Evolutionary conservation across 768 basidiomycete genomes (phyloP), one percentile per base, ranked within the genome.

Genomic region (Tylopilus sp.): DNA sequence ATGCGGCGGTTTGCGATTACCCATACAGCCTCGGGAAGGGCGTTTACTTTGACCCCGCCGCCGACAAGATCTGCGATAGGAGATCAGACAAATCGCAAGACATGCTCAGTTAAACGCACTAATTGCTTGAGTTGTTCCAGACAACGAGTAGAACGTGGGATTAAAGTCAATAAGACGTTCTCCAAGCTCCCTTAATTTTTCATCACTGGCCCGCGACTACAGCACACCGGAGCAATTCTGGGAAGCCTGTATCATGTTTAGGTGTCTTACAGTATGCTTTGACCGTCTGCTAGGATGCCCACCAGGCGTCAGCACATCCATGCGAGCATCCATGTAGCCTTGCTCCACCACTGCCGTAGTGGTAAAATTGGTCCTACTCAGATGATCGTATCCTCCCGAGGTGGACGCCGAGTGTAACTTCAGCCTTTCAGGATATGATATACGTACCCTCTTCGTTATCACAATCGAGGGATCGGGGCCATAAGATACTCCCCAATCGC

Each of bases 251-350:
- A 3, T 75, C 73, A 47, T 74, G 65, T 20, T 69, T 73, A 17
- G 73, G 26, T 15, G 22, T 56, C 68, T 54, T 66, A 71, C 78
- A 5, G 82, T 83, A 59, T 83, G 81, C 17, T 62, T 48, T 7
- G 77, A 78, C 8, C 81, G 82, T 1, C 72, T 69, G 55, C 75
- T 77, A 1, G 81, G 80, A 58, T 81, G 82, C 0, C 82, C 81
- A 15, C 81, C 81, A 1, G 75, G 71, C 2, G 75, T 73, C 25
- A 65, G 53, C 6, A 79, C 75, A 17, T 74, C 68, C 43, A 81
- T 59, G 13, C 69, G 65, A 30, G 75, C 63, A 44, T 75, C 70
- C 41, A 75, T 51, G 52, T 74, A 73, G 3, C 78, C 80, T 56
- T 76, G 77, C 63, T 78, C 76, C 3, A 59, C 53, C 22, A 72